phyloP scores from a whole-genome alignment of 164 flowering plant species.

The Dillenia suffruticosa region DNA sequence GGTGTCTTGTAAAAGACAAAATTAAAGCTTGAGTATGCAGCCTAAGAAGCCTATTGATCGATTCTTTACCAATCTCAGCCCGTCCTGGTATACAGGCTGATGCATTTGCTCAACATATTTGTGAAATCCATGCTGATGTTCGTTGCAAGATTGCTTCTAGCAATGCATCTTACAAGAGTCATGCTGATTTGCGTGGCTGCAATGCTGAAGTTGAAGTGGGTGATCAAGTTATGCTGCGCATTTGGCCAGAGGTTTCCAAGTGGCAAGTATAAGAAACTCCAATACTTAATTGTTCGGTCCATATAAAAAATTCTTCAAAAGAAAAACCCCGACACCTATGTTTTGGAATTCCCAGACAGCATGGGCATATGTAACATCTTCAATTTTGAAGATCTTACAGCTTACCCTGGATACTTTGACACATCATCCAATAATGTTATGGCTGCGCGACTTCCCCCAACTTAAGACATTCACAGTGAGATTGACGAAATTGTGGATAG shows the following conservation, averaged over 20 bases:
- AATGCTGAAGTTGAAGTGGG: neutral
- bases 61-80: neutral
- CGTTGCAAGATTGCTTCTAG: neutral
- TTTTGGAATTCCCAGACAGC: no score
- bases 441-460: neutral
- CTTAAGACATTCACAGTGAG: neutral
- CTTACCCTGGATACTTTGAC: no score
- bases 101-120: neutral
- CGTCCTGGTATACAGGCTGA: neutral
- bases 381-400: no score
- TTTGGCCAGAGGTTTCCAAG: no score
- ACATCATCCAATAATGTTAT: no score
- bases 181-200: neutral
- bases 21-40: neutral
- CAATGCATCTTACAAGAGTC: neutral
- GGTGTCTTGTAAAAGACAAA: neutral
- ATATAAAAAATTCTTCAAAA: no score
- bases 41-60: neutral
- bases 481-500: neutral
- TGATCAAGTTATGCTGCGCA: no score
- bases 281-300: no score
- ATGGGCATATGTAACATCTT: no score
- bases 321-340: no score
- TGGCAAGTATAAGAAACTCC: no score
- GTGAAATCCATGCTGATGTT: neutral